Conservation (phyloP, 2,329 filamentous ascomycete genomes). For the Botryotinia convoluta region DNA sequence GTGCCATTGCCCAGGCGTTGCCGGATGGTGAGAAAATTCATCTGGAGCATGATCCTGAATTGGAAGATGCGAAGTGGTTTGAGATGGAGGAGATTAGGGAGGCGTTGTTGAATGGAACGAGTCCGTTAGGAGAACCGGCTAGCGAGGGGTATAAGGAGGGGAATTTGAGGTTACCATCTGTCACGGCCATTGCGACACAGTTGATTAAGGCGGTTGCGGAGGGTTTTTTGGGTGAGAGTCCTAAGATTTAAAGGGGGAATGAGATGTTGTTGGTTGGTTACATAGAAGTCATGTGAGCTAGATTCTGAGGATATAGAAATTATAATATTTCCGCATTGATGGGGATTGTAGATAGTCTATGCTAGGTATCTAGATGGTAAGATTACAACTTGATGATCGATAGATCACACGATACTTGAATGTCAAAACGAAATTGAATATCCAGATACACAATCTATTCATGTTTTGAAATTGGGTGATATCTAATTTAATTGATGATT, state of each 20-base stretch:
- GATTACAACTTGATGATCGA: neutral
- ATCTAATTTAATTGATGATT: neutral
- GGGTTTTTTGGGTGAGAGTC: constrained; percentile 57
- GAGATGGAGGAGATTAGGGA: constrained; percentile 74
- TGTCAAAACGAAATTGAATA: neutral
- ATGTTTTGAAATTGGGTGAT: neutral
- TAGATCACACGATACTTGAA: neutral
- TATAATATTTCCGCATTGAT: neutral
- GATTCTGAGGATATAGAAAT: neutral
- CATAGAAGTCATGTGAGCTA: constrained; percentile 2
- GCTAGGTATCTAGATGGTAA: too few relatives aligned
- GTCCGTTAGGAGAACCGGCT: constrained; percentile 62
- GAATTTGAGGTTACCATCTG: constrained; percentile 73
- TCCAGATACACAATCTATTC: too few relatives aligned
- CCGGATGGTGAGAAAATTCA: constrained; percentile 77
- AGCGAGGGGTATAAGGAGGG: constrained; percentile 72
- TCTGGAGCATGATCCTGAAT: constrained; percentile 83
- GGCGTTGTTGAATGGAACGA: constrained; percentile 66
- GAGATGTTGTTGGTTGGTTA: neutral
- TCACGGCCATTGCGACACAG: constrained; percentile 89
- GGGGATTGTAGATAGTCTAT: neutral
- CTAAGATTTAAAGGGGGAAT: constrained; percentile 30
- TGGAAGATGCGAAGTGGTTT: constrained; percentile 90
- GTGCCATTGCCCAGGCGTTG: constrained; percentile 80
- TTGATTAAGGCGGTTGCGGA: constrained; percentile 72